These are phyloP conservation scores for Carex sylvatica DNA, from an alignment of 202 grass and related monocot species.

Conservation along the genomic window DNA sequence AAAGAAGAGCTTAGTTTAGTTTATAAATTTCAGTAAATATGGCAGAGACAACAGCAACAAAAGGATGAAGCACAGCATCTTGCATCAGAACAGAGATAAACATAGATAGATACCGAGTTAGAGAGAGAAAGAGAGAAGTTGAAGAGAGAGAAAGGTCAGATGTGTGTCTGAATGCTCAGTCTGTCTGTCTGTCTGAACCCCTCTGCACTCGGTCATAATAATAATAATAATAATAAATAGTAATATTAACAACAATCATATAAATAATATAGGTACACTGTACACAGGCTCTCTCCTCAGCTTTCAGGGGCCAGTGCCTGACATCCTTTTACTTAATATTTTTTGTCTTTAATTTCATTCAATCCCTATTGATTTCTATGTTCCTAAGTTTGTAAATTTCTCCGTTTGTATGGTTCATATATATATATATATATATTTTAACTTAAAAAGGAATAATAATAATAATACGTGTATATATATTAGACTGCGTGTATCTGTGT, in stretches of 20 bases:
- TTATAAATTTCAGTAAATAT: constrained; percentile 84
- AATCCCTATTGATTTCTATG: background rate
- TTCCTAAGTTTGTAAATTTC: background rate
- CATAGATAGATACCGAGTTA: constrained; percentile 17
- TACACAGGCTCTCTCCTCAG: constrained; percentile 29
- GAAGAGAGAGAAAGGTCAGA: background rate
- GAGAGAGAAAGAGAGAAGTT: constrained; percentile 17
- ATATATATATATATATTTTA: background rate
- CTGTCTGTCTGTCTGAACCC: constrained; percentile 8
- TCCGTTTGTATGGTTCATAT: background rate
- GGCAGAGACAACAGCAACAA: constrained; percentile 65
- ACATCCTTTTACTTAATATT: constrained; percentile 15
- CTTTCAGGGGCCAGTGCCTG: constrained; percentile 29
- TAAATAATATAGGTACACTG: constrained; percentile 24
- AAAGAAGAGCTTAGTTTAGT: constrained; percentile 34
- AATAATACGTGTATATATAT: background rate
- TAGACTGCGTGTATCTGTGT: background rate
- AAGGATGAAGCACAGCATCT: constrained; percentile 60
- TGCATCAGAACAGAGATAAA: constrained; percentile 53
- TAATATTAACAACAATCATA: constrained; percentile 16
- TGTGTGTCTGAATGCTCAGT: constrained; percentile 22
- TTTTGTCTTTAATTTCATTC: background rate
- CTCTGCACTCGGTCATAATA: constrained; percentile 25
- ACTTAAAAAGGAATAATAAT: background rate
- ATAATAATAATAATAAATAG: constrained; percentile 41